These are phyloP conservation scores for Blastomyces parvus DNA, from an alignment of 2,329 filamentous ascomycete genomes.

Conservation along the genomic window DNA sequence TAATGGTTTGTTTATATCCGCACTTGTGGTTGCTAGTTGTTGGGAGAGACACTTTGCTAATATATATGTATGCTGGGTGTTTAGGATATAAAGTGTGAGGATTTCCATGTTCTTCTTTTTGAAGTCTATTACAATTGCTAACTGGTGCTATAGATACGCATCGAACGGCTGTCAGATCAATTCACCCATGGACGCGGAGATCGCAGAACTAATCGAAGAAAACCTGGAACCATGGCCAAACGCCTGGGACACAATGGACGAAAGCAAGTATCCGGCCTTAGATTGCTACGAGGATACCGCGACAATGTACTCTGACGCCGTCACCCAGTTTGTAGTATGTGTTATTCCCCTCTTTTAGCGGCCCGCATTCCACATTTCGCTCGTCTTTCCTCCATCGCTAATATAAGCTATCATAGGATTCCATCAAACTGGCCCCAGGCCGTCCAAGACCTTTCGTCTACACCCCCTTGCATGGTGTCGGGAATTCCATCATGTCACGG, in stretches of 20 bases:
- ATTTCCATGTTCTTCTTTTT: neutral
- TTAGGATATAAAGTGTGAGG: conserved; percentile 51
- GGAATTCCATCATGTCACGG: conserved; percentile 27
- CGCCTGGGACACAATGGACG: conserved; percentile 41
- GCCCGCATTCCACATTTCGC: neutral
- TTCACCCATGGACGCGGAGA: conserved; percentile 50
- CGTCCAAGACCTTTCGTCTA: conserved; percentile 32
- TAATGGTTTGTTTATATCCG: conserved; percentile 37
- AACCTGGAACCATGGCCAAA: conserved; percentile 44
- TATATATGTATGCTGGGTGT: conserved; percentile 7
- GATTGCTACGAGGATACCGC: conserved; percentile 24
- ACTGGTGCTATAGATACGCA: conserved; percentile 41
- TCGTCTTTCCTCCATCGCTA: neutral
- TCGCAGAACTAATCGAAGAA: conserved; percentile 46
- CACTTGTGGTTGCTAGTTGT: no score
- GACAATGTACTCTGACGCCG: conserved; percentile 23
- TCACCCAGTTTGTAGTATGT: conserved; percentile 28
- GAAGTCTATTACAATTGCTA: conserved; percentile 18
- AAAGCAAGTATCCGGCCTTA: conserved; percentile 25
- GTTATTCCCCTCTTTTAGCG: no score
- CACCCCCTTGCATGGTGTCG: conserved; percentile 35
- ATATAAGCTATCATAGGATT: neutral
- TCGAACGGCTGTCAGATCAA: conserved; percentile 58
- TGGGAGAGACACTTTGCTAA: neutral
- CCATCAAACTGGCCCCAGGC: neutral